Percentiles rank a stretch among this genome's conserved stretches.
These are phyloP conservation scores for Eucalyptus marginata DNA, from an alignment of 345 rosid species.

Conservation along the genomic window DNA sequence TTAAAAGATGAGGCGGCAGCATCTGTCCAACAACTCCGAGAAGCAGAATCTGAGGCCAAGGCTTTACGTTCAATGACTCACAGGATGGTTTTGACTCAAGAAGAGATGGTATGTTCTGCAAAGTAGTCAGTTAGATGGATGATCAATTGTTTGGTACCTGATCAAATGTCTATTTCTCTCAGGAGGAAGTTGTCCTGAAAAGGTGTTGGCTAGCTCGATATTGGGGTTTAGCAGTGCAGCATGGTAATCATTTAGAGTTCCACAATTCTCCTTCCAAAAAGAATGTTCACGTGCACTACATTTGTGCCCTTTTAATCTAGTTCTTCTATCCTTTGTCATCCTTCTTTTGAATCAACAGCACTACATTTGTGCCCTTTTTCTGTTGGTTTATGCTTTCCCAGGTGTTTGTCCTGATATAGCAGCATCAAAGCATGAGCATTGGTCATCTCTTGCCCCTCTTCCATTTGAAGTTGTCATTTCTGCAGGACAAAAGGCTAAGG, in stretches of 20 bases:
- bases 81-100: conserved; percentile 14
- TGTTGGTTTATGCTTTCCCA: background rate
- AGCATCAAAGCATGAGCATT: conserved; percentile 59
- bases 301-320: too few species aligned
- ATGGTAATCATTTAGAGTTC: conserved; percentile 20
- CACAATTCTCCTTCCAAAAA: background rate
- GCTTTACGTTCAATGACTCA: conserved; percentile 85
- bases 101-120: conserved; percentile 45
- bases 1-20: conserved; percentile 60
- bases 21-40: conserved; percentile 56
- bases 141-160: background rate
- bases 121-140: background rate
- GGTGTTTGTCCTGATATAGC: conserved; percentile 83
- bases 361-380: background rate
- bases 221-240: conserved; percentile 85
- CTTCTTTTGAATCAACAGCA: background rate
- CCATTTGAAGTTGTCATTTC: conserved; percentile 93
- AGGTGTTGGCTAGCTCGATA: conserved; percentile 99
- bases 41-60: conserved; percentile 87
- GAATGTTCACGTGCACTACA: background rate
- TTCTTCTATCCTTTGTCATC: background rate
- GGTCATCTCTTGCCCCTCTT: conserved; percentile 98
- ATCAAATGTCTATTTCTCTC: background rate
- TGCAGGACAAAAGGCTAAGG: conserved; percentile 95
- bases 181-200: conserved; percentile 99